These are phyloP conservation scores for Ascochyta fabae DNA, from an alignment of 2,329 filamentous ascomycete species.

Conservation along the genomic window DNA sequence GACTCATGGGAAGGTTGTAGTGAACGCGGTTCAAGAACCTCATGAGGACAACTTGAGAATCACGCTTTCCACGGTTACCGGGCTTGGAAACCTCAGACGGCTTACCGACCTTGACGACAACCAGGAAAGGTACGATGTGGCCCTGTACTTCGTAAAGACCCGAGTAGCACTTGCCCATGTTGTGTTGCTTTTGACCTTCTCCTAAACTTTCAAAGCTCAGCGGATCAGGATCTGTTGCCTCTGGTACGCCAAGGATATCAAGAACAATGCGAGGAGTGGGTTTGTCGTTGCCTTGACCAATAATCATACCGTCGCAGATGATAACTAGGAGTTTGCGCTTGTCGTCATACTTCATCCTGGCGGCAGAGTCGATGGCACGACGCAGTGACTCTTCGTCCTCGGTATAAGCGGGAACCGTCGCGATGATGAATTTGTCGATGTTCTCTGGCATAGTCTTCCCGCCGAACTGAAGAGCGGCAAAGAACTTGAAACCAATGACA, in stretches of 20 bases:
- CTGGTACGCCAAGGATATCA: conserved; percentile 93
- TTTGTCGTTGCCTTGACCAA: conserved; percentile 95
- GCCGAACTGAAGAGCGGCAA: conserved; percentile 93
- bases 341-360: conserved; percentile 95
- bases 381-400: conserved; percentile 97
- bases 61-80: conserved; percentile 98
- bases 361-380: conserved; percentile 94
- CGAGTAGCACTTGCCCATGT: conserved; percentile 99
- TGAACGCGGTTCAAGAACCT: conserved; percentile 98
- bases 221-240: conserved; percentile 91
- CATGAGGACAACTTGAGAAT: conserved; percentile 98
- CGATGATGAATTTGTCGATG: conserved; percentile 97
- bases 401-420: conserved; percentile 95
- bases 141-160: conserved; percentile 97
- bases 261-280: conserved; percentile 95
- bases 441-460: conserved; percentile 92
- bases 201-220: conserved; percentile 96
- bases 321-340: conserved; percentile 95
- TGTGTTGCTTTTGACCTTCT: conserved; percentile 96
- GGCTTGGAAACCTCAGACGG: conserved; percentile 74
- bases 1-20: conserved; percentile 96
- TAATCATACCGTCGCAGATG: conserved; percentile 98
- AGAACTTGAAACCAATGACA: conserved; percentile 94
- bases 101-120: conserved; percentile 94
- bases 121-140: conserved; percentile 96